phyloP scores from a whole-genome alignment of 2,329 filamentous ascomycete species.

The Nemania sp. region DNA sequence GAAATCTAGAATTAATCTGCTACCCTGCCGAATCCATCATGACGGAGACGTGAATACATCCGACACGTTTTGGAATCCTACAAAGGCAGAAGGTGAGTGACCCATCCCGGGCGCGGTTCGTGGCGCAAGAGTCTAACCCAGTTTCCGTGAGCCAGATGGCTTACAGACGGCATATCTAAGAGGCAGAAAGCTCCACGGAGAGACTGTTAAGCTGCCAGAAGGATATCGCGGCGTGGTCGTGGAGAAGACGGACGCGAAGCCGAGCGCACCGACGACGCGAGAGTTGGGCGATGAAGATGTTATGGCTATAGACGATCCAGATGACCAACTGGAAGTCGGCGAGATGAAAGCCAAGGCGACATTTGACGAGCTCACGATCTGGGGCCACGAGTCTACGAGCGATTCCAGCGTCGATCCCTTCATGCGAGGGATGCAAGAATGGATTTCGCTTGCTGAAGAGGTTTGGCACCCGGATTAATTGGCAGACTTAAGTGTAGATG shows the following conservation, averaged over 20 bases:
- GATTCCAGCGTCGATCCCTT: constrained; percentile 69
- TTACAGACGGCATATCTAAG: constrained; percentile 69
- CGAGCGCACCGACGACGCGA: constrained; percentile 32
- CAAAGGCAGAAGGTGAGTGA: constrained; percentile 49
- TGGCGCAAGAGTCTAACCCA: constrained; percentile 10
- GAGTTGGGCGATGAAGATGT: constrained; percentile 40
- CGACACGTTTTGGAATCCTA: constrained; percentile 72
- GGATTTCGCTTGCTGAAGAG: constrained; percentile 72
- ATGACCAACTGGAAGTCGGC: constrained; percentile 53
- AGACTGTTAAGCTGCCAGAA: constrained; percentile 66
- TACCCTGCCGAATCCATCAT: constrained; percentile 81
- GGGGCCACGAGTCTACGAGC: constrained; percentile 74
- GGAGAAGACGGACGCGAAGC: constrained; percentile 48
- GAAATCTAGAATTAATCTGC: constrained; percentile 54
- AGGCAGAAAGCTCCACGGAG: constrained; percentile 77
- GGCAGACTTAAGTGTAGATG: not conserved
- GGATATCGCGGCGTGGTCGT: constrained; percentile 70
- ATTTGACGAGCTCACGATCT: constrained; percentile 80
- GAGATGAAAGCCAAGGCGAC: constrained; percentile 64
- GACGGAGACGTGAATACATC: constrained; percentile 69
- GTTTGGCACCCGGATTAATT: constrained; percentile 43
- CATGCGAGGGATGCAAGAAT: constrained; percentile 76
- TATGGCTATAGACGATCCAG: constrained; percentile 49
- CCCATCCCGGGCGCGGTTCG: not conserved
- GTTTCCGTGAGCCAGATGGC: constrained; percentile 45